phyloP scores from a whole-genome alignment of 352 stramenopile genomes.

The Pythium apleroticum region DNA sequence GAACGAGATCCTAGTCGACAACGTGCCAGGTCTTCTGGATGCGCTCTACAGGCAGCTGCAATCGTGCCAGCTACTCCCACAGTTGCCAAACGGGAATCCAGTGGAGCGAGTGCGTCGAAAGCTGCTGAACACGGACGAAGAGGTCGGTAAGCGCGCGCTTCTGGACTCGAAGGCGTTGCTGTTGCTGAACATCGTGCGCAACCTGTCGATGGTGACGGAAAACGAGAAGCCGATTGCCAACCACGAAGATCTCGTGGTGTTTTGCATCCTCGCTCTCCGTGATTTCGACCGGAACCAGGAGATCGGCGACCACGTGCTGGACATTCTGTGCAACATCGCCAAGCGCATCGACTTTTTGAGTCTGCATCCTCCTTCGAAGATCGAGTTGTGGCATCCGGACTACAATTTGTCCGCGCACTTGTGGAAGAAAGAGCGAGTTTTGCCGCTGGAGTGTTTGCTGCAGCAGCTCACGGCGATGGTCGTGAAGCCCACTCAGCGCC shows the following conservation, averaged over 20 bases:
- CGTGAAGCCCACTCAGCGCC: slow-evolving; percentile 32
- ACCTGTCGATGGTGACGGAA: slow-evolving; percentile 65
- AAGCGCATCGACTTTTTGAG: slow-evolving; percentile 73
- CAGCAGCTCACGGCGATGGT: slow-evolving; percentile 51
- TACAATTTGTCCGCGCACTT: slow-evolving; percentile 59
- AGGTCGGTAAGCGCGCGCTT: slow-evolving; percentile 51
- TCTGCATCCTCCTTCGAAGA: slow-evolving; percentile 48
- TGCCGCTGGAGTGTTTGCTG: slow-evolving; percentile 66
- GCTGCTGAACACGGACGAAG: slow-evolving; percentile 47
- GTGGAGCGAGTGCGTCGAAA: slow-evolving; percentile 19
- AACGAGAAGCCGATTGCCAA: slow-evolving; percentile 68
- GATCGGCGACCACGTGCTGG: slow-evolving; percentile 66
- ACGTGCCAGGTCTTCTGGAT: slow-evolving; percentile 68
- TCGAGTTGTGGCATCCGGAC: slow-evolving; percentile 61
- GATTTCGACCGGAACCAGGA: slow-evolving; percentile 39
- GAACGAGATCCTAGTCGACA: slow-evolving; percentile 66
- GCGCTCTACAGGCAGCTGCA: slow-evolving; percentile 72
- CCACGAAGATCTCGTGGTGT: slow-evolving; percentile 66
- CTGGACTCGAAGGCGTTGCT: slow-evolving; percentile 51
- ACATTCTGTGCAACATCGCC: slow-evolving; percentile 70
- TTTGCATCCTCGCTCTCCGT: slow-evolving; percentile 59
- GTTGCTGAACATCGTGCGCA: slow-evolving; percentile 80
- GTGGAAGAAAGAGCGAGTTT: slow-evolving; percentile 57
- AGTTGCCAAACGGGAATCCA: slow-evolving; percentile 19
- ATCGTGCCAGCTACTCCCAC: slow-evolving; percentile 41